These are phyloP conservation scores for Tolypocladium album DNA, from an alignment of 2,329 filamentous ascomycete genomes.

Conservation along the genomic window DNA sequence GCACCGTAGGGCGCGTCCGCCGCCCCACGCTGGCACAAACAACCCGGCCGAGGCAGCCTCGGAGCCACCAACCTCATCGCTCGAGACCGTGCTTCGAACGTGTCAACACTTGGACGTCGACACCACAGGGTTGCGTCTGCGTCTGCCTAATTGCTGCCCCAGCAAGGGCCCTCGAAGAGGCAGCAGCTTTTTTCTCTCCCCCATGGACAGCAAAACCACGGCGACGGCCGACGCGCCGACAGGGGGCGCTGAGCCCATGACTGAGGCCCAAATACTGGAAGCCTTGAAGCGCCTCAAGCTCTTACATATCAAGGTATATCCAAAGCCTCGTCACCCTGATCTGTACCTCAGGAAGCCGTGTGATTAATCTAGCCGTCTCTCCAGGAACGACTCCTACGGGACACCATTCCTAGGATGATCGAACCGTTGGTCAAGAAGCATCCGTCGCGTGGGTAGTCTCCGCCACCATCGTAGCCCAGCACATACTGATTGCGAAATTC, in stretches of 20 bases:
- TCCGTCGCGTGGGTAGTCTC: conserved; percentile 34
- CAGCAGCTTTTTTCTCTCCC: not conserved
- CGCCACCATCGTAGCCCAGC: not conserved
- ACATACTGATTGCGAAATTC: conserved; percentile 1
- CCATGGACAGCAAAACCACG: conserved; percentile 3
- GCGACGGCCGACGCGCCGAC: not conserved
- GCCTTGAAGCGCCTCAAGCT: conserved; percentile 40
- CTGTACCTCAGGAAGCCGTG: too few species aligned
- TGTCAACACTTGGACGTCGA: not conserved
- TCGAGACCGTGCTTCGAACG: not conserved
- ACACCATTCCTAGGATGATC: conserved; percentile 26
- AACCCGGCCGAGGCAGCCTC: not conserved
- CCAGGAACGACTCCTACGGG: conserved; percentile 22
- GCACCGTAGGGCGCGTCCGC: not conserved
- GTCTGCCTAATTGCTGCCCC: not conserved
- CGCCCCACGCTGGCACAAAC: not conserved
- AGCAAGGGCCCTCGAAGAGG: not conserved
- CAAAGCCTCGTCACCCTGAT: not conserved
- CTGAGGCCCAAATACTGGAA: conserved; percentile 38
- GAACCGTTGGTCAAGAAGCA: conserved; percentile 40
- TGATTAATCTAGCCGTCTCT: conserved; percentile 8
- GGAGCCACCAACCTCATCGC: not conserved
- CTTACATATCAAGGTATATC: conserved; percentile 41
- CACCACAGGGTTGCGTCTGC: not conserved
- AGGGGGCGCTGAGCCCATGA: conserved; percentile 21